phyloP scores from a whole-genome alignment of 2,329 filamentous ascomycete genomes.

The Calonectria pteridis region DNA sequence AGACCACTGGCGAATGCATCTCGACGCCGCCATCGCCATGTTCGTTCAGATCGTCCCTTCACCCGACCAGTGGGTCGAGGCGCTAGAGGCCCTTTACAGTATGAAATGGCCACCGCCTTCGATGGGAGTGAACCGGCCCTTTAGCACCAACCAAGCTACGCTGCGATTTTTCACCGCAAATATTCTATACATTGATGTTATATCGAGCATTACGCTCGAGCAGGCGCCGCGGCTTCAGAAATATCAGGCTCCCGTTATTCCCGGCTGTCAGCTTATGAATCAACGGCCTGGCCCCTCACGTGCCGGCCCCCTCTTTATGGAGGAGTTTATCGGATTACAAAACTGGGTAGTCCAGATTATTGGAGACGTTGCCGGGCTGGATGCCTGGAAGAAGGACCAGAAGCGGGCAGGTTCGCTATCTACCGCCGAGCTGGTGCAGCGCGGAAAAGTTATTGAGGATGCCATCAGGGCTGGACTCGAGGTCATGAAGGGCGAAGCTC shows the following conservation, averaged over 20 bases:
- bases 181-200: constrained; percentile 63
- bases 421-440: constrained; percentile 58
- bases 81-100: constrained; percentile 48
- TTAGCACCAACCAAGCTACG: constrained; percentile 60
- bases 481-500: constrained; percentile 43
- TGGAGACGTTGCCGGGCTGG: constrained; percentile 64
- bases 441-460: constrained; percentile 57
- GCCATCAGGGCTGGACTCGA: constrained; percentile 50
- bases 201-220: constrained; percentile 61
- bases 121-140: constrained; percentile 51
- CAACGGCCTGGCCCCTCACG: constrained; percentile 34
- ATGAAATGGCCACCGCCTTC: constrained; percentile 51
- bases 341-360: constrained; percentile 70
- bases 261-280: constrained; percentile 41
- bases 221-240: constrained; percentile 55
- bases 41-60: constrained; percentile 60
- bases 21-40: constrained; percentile 62
- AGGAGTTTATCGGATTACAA: constrained; percentile 66
- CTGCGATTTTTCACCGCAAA: constrained; percentile 61
- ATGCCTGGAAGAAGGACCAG: constrained; percentile 67
- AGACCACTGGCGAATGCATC: constrained; percentile 63
- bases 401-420: constrained; percentile 58
- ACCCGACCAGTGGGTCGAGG: constrained; percentile 53
- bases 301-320: constrained; percentile 55
- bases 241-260: constrained; percentile 57